Conservation (phyloP, 257 asterid species). For the Coffea canephora region DNA sequence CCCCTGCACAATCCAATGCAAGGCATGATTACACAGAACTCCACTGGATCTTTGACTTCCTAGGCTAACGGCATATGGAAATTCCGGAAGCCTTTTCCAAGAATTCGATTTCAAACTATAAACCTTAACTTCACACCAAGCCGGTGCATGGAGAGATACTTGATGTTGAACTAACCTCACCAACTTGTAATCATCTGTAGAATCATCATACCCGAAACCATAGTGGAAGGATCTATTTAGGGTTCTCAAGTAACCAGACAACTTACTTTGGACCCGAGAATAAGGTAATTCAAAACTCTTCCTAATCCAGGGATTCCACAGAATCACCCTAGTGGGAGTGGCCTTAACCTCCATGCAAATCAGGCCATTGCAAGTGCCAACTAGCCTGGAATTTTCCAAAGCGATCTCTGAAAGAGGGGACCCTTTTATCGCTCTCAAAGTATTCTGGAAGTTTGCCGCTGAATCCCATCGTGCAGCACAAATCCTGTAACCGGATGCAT, state of each 20-base stretch:
- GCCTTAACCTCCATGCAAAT: background rate
- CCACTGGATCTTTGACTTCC: background rate
- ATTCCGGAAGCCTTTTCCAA: background rate
- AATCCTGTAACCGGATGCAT: background rate
- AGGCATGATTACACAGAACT: background rate
- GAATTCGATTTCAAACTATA: background rate
- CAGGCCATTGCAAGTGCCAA: constrained; percentile 6
- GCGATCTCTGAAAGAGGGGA: background rate
- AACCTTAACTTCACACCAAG: constrained; percentile 3
- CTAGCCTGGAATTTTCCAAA: background rate
- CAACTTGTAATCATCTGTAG: background rate
- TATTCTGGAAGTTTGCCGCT: background rate
- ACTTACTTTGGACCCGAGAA: background rate
- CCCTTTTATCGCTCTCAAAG: too few relatives aligned
- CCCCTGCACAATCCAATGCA: background rate
- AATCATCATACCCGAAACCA: background rate
- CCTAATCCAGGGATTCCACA: background rate
- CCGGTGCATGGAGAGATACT: background rate
- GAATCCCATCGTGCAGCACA: background rate
- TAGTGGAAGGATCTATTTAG: background rate
- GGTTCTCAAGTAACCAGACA: background rate
- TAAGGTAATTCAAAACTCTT: background rate
- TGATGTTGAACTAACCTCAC: background rate
- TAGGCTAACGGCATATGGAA: too few relatives aligned
- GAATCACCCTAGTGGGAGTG: background rate